Conservation (phyloP, 192 early-diverging fungal species). For the Umbelopsis sp. region DNA sequence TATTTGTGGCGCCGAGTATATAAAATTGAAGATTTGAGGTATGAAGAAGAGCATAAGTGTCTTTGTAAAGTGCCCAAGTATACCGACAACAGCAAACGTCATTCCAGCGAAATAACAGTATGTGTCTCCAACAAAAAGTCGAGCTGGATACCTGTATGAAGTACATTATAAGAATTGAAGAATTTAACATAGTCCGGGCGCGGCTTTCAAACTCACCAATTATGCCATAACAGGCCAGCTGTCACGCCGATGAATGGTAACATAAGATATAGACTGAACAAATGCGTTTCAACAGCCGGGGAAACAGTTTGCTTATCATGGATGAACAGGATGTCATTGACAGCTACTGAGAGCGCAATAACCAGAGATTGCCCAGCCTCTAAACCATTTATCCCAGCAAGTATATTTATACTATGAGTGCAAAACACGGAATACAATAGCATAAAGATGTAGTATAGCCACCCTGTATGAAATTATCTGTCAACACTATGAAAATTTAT, state of each 20-base stretch:
- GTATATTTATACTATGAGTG: slow-evolving; percentile 97
- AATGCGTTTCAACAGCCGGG: slow-evolving; percentile 73
- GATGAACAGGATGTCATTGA: slow-evolving; percentile 76
- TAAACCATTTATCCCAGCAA: slow-evolving; percentile 97
- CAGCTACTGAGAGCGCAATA: slow-evolving; percentile 81
- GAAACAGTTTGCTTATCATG: slow-evolving; percentile 48
- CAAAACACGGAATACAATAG: slow-evolving; percentile 87
- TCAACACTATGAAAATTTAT: background rate
- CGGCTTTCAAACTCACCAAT: slow-evolving; percentile 72
- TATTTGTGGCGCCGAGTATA: slow-evolving; percentile 93
- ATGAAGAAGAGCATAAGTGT: slow-evolving; percentile 92
- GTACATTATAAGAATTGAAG: background rate
- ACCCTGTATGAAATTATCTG: slow-evolving; percentile 43
- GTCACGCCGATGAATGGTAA: slow-evolving; percentile 92
- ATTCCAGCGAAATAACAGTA: slow-evolving; percentile 99
- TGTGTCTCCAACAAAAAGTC: slow-evolving; percentile 95
- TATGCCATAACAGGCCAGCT: slow-evolving; percentile 77
- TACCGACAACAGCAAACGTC: slow-evolving; percentile 97
- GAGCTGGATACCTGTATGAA: slow-evolving; percentile 75
- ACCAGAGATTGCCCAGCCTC: slow-evolving; percentile 93
- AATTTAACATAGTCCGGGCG: background rate
- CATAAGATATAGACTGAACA: slow-evolving; percentile 89
- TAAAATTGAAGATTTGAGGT: slow-evolving; percentile 97
- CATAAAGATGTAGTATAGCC: slow-evolving; percentile 95
- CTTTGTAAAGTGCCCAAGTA: slow-evolving; percentile 92